A percentile compares a stretch with the other conserved stretches of the same genome.
These are phyloP conservation scores for Fallopia convolvulus DNA, from an alignment of 148 eudicot genomes.

Conservation along the genomic window DNA sequence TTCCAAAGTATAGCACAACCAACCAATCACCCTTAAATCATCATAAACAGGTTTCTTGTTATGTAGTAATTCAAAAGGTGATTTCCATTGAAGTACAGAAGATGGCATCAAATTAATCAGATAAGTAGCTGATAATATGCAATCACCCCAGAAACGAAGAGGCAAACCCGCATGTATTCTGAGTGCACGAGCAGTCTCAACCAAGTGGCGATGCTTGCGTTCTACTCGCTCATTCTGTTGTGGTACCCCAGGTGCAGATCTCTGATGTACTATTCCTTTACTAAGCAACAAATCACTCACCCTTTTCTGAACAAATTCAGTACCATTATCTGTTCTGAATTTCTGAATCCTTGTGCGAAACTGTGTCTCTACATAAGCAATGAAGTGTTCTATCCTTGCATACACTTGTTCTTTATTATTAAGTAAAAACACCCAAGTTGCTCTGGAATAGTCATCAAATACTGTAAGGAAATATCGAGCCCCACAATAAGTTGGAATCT, in stretches of 20 bases:
- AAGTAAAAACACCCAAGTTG: too few relatives aligned
- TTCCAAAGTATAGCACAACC: too few relatives aligned
- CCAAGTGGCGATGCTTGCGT: constrained; percentile 1
- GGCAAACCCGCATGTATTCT: neutral
- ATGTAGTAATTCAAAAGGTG: too few relatives aligned
- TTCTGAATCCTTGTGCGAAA: neutral
- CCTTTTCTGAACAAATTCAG: neutral
- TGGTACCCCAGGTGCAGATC: neutral
- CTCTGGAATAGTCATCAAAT: neutral
- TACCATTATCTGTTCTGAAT: constrained; percentile 7
- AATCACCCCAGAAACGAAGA: too few relatives aligned
- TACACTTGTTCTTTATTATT: neutral
- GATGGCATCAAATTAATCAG: neutral
- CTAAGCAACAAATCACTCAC: neutral
- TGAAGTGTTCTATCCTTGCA: accelerated
- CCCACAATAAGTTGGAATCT: neutral
- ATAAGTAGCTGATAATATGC: too few relatives aligned
- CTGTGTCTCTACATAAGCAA: neutral
- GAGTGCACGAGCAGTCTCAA: constrained; percentile 1
- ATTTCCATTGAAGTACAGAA: neutral
- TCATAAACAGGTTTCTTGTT: too few relatives aligned
- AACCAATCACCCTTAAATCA: too few relatives aligned
- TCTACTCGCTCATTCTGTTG: constrained; percentile 7
- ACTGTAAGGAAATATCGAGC: neutral
- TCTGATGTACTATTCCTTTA: neutral